Percentiles rank a stretch among this genome's conserved stretches.
These are phyloP conservation scores for Cornus suecica DNA, from an alignment of 148 eudicot genomes.

Conservation along the genomic window DNA sequence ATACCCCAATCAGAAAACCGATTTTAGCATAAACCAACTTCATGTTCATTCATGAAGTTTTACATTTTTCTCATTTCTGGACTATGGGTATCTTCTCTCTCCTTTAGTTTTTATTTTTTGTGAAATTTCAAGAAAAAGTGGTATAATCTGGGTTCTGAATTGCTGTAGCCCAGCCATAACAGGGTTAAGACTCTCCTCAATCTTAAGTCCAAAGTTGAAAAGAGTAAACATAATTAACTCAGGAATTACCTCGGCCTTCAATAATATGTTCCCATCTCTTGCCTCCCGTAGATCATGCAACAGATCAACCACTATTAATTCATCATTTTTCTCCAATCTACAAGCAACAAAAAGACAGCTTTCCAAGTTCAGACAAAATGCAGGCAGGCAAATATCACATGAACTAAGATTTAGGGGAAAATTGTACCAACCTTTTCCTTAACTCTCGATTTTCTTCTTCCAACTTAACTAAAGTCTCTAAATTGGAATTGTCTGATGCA, in stretches of 20 bases:
- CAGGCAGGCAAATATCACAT: neutral
- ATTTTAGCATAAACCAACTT: neutral
- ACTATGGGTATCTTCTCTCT: no score
- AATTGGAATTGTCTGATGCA: conserved; percentile 2
- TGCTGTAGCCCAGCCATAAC: no score
- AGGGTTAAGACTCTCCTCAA: neutral
- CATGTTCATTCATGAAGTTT: neutral
- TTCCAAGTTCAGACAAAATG: neutral
- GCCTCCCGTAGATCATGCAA: conserved; percentile 36
- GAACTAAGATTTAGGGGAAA: conserved; percentile 5
- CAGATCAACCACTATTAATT: conserved; percentile 23
- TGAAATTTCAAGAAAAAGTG: no score
- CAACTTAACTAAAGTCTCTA: conserved; percentile 19
- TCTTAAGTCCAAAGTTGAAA: neutral
- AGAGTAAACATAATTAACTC: neutral
- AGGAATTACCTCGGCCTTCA: conserved; percentile 37
- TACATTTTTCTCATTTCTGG: no score
- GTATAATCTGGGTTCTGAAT: neutral
- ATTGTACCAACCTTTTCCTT: conserved; percentile 23
- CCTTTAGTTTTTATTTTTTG: no score
- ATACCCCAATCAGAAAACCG: neutral
- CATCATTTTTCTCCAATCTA: conserved; percentile 29
- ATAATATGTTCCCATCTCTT: conserved; percentile 31
- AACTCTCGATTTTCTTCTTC: conserved; percentile 32
- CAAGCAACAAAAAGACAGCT: neutral